These are phyloP conservation scores for Pseudisothecium myosuroides DNA, from an alignment of 225 moss, liverwort and hornwort species.

Conservation along the genomic window DNA sequence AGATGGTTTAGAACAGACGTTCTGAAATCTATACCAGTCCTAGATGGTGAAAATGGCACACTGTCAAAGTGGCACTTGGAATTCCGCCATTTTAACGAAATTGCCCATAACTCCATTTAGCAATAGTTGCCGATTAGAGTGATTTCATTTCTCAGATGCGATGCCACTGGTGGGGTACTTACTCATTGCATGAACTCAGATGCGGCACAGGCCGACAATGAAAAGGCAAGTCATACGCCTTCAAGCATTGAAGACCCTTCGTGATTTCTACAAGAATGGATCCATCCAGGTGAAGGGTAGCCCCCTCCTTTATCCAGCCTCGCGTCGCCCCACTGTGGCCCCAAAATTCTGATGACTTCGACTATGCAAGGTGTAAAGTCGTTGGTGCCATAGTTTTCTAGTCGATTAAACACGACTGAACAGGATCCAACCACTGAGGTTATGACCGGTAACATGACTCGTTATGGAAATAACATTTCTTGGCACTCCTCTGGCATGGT, in stretches of 20 bases:
- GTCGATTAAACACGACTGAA: neutral
- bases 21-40: too few relatives aligned
- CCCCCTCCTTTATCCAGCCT: slow-evolving; percentile 11
- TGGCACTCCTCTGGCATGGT: neutral
- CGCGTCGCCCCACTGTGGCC: neutral
- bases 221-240: slow-evolving; percentile 15
- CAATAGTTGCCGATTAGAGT: neutral
- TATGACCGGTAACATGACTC: neutral
- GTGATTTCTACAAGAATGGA: slow-evolving; percentile 6
- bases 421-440: neutral
- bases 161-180: neutral
- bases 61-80: too few relatives aligned
- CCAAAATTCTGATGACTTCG: neutral
- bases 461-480: neutral
- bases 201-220: slow-evolving; percentile 28
- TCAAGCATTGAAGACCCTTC: slow-evolving; percentile 27
- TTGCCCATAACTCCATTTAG: neutral
- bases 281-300: slow-evolving; percentile 23
- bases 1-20: too few relatives aligned
- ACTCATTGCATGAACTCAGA: neutral
- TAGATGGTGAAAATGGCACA: too few relatives aligned
- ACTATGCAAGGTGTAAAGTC: neutral
- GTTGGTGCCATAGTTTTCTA: neutral
- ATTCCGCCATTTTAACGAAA: too few relatives aligned
- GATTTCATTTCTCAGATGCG: neutral